Evolutionary conservation across 1,284 basidiomycete genomes (phyloP), one percentile per base, ranked within the genome.

Genomic region (Phellopilus nigrolimitatus): DNA sequence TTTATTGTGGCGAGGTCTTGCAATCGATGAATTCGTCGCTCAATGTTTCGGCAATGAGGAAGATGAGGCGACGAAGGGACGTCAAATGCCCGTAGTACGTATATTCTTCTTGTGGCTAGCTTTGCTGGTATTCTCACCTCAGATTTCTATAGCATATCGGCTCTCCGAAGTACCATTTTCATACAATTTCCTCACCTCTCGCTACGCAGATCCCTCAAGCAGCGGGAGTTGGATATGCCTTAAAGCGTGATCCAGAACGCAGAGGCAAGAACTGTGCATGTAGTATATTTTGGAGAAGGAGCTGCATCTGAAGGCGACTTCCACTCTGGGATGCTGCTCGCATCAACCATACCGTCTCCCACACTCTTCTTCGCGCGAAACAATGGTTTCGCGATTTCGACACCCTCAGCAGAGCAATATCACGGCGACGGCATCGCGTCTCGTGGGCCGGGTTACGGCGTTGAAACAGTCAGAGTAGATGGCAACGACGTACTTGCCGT

Each of bases 151-250:
- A 90, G 88, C 94, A 97, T 64, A 93, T 94, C 66, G 89, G 91
- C 6, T 92, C 91, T 3, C 76, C 79, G 1, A 71, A 83, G 52
- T 80, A 88, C 57, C 92, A 95, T 65, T 95, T 95, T 65, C 91
- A 95, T 67, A 92, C 90, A 25, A 95, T 97, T 57, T 95, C 93
- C 3, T 93, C 90, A 8, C 90, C 94, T 0, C 75, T 97, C n/a
- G 91, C 88, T 1, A 97, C 94, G 0, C 94, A 97, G 69, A 93
- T 97, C 57, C 95, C 94, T 0, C 93, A 97, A 68, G 95, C 93
- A 5, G 93, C 94, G 0, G 95, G 95, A 4, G 91, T 95, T 3
- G 94, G 80, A 0, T 97, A 90, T 64, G 91, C 93, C 1, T 74
- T 97, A 49, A 89, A 88, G 63, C 80, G 91, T 3, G 85, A 86